phyloP scores from a whole-genome alignment of 2,329 filamentous ascomycete genomes.

The Magnaporthales sp. region DNA sequence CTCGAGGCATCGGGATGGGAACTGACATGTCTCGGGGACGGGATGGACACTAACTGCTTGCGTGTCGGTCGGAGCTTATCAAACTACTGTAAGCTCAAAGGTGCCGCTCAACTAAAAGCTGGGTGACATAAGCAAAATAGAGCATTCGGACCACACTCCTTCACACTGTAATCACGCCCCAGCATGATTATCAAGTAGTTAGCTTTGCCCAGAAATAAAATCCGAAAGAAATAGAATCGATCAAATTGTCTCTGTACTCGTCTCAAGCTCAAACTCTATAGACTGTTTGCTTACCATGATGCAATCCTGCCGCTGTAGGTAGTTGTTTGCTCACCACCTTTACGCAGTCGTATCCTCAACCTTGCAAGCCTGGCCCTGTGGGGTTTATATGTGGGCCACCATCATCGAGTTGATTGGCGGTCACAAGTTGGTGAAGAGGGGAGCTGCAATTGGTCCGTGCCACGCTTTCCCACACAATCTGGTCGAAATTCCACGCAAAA shows the following conservation, averaged over 20 bases:
- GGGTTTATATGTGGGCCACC: not conserved
- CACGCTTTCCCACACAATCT: constrained; percentile 1
- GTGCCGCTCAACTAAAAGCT: not conserved
- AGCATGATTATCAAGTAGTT: too few species aligned
- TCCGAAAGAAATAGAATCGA: too few species aligned
- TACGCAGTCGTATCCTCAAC: not conserved
- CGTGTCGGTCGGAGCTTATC: not conserved
- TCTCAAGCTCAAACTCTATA: too few species aligned
- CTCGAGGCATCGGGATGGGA: not conserved
- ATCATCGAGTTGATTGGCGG: not conserved
- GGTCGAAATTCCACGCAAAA: constrained; percentile 2
- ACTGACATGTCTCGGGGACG: not conserved
- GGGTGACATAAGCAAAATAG: not conserved
- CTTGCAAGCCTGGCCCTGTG: not conserved
- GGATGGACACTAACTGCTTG: not conserved
- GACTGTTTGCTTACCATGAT: not conserved
- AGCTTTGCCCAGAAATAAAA: too few species aligned
- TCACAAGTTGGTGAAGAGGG: not conserved
- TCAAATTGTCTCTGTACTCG: too few species aligned
- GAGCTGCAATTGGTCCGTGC: constrained; percentile 1
- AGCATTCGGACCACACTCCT: too few species aligned
- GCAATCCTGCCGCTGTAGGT: not conserved
- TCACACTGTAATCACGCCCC: not conserved
- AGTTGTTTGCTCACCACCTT: not conserved
- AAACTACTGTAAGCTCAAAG: not conserved